phyloP scores from a whole-genome alignment of 257 asterid species.

The Echium plantagineum region DNA sequence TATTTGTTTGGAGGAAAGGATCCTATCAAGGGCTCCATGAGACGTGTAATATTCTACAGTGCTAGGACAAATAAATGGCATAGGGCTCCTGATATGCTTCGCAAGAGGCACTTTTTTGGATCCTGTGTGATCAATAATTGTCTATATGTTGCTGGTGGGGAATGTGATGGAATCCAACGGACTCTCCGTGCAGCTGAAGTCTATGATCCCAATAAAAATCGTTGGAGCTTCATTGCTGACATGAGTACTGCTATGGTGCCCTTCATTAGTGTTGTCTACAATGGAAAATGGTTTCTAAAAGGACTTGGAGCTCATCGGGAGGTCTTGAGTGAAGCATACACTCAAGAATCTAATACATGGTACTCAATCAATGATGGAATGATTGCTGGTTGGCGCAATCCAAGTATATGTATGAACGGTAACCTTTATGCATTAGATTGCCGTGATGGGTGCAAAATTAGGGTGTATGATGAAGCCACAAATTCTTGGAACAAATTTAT shows the following conservation, averaged over 20 bases:
- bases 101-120: constrained; percentile 38
- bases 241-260: constrained; percentile 49
- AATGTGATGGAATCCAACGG: constrained; percentile 38
- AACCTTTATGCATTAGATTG: constrained; percentile 36
- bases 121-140: constrained; percentile 38
- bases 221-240: constrained; percentile 37
- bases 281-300: constrained; percentile 38
- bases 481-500: constrained; percentile 29
- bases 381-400: constrained; percentile 41
- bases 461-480: constrained; percentile 29
- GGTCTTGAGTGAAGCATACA: constrained; percentile 33
- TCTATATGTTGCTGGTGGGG: constrained; percentile 48
- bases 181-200: constrained; percentile 49
- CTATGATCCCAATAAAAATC: constrained; percentile 35
- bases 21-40: constrained; percentile 34
- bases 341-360: constrained; percentile 27
- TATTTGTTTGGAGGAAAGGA: constrained; percentile 43
- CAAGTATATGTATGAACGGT: constrained; percentile 34
- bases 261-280: constrained; percentile 37
- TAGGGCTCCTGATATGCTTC: constrained; percentile 43
- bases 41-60: constrained; percentile 39
- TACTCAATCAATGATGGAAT: constrained; percentile 26
- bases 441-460: constrained; percentile 38
- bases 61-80: constrained; percentile 45
- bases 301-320: constrained; percentile 42